Evolutionary conservation across 345 rosid genomes (phyloP).

Genomic region (Bruguiera parviflora): DNA sequence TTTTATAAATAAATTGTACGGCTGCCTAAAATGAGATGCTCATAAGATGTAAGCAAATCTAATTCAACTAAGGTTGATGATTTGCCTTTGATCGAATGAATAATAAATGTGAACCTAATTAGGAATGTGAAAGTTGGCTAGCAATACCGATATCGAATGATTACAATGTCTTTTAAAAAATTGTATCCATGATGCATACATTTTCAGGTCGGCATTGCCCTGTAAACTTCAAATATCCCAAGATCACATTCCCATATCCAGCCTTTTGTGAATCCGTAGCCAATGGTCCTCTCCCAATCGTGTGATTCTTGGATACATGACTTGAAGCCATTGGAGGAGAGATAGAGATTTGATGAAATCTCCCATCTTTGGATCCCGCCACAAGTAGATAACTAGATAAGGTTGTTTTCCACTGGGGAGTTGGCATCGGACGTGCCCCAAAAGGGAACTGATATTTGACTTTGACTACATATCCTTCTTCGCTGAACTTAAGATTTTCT

Average conservation of each 20-base stretch:
- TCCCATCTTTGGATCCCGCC: conserved; percentile 21
- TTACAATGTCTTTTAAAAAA: no score
- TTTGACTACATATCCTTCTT: background rate
- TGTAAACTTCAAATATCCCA: background rate
- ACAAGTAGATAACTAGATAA: conserved; percentile 40
- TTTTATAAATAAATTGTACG: no score
- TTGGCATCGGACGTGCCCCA: background rate
- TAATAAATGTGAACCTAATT: no score
- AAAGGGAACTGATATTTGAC: background rate
- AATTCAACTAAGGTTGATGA: no score
- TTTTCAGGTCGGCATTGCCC: no score
- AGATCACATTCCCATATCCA: background rate
- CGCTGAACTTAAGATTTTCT: background rate
- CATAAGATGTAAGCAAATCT: no score
- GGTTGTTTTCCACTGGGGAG: conserved; percentile 20
- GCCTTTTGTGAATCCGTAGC: background rate
- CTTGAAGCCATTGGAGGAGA: background rate
- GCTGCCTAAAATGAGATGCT: no score
- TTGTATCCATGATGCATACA: no score
- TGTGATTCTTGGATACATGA: conserved; percentile 12
- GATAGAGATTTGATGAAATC: conserved; percentile 19
- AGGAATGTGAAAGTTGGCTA: no score
- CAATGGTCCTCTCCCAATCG: conserved; percentile 11
- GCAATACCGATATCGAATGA: no score
- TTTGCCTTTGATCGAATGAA: no score